phyloP scores from a whole-genome alignment of 345 rosid species.

The Reutealis trisperma region DNA sequence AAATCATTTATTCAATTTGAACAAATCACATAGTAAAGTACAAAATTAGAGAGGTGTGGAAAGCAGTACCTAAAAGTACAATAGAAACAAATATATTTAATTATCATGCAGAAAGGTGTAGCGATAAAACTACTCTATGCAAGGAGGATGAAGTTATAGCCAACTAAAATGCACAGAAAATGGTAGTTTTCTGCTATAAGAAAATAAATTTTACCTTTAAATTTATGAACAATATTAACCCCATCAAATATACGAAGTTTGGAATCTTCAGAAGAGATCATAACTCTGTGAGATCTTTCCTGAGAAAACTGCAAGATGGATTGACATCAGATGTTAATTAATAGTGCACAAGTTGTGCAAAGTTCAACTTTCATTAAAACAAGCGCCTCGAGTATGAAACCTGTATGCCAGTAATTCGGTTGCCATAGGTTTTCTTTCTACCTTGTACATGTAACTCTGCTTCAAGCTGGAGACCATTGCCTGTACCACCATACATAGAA shows the following conservation, averaged over 20 bases:
- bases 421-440: conserved; percentile 47
- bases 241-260: conserved; percentile 67
- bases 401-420: conserved; percentile 73
- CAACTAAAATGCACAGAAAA: background rate
- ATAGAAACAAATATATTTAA: background rate
- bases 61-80: background rate
- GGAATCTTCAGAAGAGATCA: conserved; percentile 82
- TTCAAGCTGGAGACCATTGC: conserved; percentile 46
- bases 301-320: conserved; percentile 53
- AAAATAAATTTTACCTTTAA: conserved; percentile 52
- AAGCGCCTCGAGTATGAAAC: conserved; percentile 32
- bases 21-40: background rate
- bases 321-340: conserved; percentile 18
- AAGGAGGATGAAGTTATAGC: background rate
- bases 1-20: background rate
- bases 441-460: conserved; percentile 50
- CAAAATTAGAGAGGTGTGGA: background rate
- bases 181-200: background rate
- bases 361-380: background rate
- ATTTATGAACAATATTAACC: conserved; percentile 53
- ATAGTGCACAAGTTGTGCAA: background rate
- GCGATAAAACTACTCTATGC: background rate
- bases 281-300: conserved; percentile 48
- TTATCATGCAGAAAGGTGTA: background rate
- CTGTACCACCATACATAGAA: conserved; percentile 29